These are phyloP conservation scores for Suhomyces choctaworum DNA, from an alignment of 1,139 yeast species.

Conservation along the genomic window DNA sequence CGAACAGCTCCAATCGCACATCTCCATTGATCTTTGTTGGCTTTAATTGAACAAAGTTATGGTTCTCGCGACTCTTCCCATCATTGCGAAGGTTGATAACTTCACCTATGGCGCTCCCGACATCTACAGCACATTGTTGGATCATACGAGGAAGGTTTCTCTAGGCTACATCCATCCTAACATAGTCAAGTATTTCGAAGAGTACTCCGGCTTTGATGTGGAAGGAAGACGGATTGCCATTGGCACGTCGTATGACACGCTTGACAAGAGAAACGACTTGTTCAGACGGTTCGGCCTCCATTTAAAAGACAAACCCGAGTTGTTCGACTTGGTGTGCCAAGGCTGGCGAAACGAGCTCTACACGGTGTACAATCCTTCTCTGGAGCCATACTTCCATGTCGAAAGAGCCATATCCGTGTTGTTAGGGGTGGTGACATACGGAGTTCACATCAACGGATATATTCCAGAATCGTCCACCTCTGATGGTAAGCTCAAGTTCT, in stretches of 20 bases:
- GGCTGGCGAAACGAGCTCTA: slow-evolving; percentile 93
- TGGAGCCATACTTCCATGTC: slow-evolving; percentile 59
- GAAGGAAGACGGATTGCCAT: slow-evolving; percentile 36
- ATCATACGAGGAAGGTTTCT: slow-evolving; percentile 49
- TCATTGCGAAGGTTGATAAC: slow-evolving; percentile 49
- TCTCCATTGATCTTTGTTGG: no score
- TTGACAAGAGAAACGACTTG: slow-evolving; percentile 48
- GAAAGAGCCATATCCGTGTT: slow-evolving; percentile 83
- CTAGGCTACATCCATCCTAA: slow-evolving; percentile 56
- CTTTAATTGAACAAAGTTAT: no score
- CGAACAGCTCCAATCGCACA: no score
- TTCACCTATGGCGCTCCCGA: slow-evolving; percentile 37
- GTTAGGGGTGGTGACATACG: slow-evolving; percentile 85
- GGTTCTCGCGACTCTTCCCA: slow-evolving; percentile 2
- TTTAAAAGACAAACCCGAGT: slow-evolving; percentile 41
- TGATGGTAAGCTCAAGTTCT: slow-evolving; percentile 54
- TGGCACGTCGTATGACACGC: slow-evolving; percentile 35
- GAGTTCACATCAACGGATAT: slow-evolving; percentile 84
- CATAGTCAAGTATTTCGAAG: slow-evolving; percentile 43
- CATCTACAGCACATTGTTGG: slow-evolving; percentile 41
- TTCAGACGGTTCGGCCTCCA: slow-evolving; percentile 44
- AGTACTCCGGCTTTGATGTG: slow-evolving; percentile 34
- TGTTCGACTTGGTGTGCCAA: slow-evolving; percentile 43
- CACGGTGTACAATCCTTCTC: slow-evolving; percentile 60
- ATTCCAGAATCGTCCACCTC: slow-evolving; percentile 41